Conservation (phyloP, 768 basidiomycete genomes). For the Serendipita sp. region DNA sequence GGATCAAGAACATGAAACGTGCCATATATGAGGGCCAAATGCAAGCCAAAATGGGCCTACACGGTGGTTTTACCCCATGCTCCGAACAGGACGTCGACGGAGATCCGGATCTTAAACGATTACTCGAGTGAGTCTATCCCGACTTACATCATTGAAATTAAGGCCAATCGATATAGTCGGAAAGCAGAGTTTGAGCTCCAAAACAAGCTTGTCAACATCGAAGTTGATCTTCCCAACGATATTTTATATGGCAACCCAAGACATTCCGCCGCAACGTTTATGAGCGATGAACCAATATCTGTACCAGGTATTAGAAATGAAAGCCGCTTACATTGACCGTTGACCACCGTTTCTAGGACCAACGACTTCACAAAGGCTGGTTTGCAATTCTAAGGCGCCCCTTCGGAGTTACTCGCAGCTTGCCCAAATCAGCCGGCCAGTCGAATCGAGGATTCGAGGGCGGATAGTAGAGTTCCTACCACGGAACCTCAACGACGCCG, state of each 20-base stretch:
- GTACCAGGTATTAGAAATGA: background rate
- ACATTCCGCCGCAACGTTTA: background rate
- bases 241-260: background rate
- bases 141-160: background rate
- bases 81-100: background rate
- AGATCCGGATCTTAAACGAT: background rate
- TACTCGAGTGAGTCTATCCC: background rate
- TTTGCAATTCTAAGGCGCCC: background rate
- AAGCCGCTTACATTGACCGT: background rate
- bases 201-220: background rate
- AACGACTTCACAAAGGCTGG: too few species aligned
- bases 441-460: background rate
- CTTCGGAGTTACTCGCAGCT: background rate
- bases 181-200: background rate
- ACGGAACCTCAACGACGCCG: background rate
- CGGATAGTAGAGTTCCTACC: background rate
- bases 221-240: background rate
- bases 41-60: background rate
- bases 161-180: background rate
- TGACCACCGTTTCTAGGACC: background rate
- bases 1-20: background rate
- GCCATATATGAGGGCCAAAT: background rate
- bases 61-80: background rate
- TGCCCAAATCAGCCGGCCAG: background rate
- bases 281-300: background rate